Conservation (phyloP, 2,329 filamentous ascomycete species). For the Dendrostoma leiphaemia region DNA sequence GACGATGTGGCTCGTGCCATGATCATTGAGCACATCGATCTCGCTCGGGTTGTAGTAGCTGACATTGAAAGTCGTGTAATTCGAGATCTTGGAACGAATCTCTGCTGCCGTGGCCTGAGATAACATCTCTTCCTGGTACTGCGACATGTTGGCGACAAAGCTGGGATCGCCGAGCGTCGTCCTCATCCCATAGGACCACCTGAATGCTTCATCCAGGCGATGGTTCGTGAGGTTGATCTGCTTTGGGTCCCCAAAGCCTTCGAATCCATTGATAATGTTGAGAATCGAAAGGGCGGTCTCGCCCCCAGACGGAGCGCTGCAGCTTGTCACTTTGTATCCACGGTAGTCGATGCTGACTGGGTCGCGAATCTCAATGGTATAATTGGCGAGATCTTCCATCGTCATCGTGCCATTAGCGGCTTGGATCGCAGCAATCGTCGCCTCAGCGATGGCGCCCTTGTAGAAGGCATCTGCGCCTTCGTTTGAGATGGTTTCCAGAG, state of each 20-base stretch:
- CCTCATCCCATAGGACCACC: conserved; percentile 77
- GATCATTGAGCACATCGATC: conserved; percentile 54
- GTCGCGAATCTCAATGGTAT: conserved; percentile 63
- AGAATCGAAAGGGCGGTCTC: conserved; percentile 69
- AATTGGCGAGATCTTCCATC: conserved; percentile 67
- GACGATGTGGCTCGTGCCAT: conserved; percentile 67
- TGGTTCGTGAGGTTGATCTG: conserved; percentile 66
- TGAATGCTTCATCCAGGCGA: conserved; percentile 77
- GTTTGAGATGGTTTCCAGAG: conserved; percentile 67
- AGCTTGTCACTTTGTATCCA: conserved; percentile 66
- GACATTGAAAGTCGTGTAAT: conserved; percentile 35
- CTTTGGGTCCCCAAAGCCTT: conserved; percentile 56
- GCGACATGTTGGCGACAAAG: conserved; percentile 61
- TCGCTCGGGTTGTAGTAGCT: conserved; percentile 44
- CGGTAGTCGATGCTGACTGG: conserved; percentile 63
- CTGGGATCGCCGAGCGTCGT: conserved; percentile 72
- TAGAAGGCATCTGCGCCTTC: conserved; percentile 70
- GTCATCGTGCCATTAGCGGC: conserved; percentile 74
- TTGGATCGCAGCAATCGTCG: conserved; percentile 65
- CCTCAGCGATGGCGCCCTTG: conserved; percentile 64
- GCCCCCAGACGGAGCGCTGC: conserved; percentile 72
- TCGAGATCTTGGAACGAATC: conserved; percentile 44
- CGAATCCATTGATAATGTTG: conserved; percentile 73
- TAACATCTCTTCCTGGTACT: conserved; percentile 63
- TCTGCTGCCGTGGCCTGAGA: conserved; percentile 58